Percentiles rank a stretch among this genome's conserved stretches.
Evolutionary conservation across 768 basidiomycete species (phyloP).

Genomic region (Austroboletus festivus): DNA sequence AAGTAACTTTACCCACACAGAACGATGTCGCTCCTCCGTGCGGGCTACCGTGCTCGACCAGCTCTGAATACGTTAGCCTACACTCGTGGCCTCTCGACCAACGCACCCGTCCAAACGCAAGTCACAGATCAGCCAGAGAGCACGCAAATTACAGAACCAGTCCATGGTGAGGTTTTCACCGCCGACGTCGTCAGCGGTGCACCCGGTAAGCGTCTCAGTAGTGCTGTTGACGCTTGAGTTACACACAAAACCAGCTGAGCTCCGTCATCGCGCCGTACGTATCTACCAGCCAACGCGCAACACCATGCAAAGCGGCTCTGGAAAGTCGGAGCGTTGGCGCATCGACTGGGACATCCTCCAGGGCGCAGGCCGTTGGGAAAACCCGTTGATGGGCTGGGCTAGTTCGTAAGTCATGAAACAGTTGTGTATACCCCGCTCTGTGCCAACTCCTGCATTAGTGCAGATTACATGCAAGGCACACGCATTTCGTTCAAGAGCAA

Average conservation of each 20-base stretch:
- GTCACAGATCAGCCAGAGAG: slow-evolving; percentile 19
- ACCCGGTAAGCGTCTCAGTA: slow-evolving; percentile 52
- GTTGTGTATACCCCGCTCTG: not conserved
- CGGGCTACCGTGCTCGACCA: slow-evolving; percentile 34
- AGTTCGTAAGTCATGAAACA: slow-evolving; percentile 72
- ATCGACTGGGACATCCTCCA: slow-evolving; percentile 93
- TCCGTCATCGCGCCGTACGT: slow-evolving; percentile 82
- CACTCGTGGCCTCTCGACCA: slow-evolving; percentile 20
- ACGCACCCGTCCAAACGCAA: slow-evolving; percentile 21
- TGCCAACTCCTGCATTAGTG: slow-evolving; percentile 42
- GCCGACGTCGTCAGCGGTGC: slow-evolving; percentile 87
- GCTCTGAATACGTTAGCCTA: slow-evolving; percentile 12
- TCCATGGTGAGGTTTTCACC: slow-evolving; percentile 59
- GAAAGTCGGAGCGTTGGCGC: slow-evolving; percentile 85
- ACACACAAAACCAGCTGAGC: slow-evolving; percentile 56
- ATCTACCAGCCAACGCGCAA: slow-evolving; percentile 92
- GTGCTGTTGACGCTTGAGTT: not conserved
- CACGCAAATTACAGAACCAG: slow-evolving; percentile 42
- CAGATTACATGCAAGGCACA: slow-evolving; percentile 95
- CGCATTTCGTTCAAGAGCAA: slow-evolving; percentile 78
- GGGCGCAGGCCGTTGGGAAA: slow-evolving; percentile 94
- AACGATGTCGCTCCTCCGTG: slow-evolving; percentile 57
- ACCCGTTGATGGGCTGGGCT: slow-evolving; percentile 96
- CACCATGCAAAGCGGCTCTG: slow-evolving; percentile 91
- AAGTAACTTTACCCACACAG: not conserved